Evolutionary conservation across 2,329 filamentous ascomycete species (phyloP), one percentile per base, ranked within the genome.

Genomic region (Cladophialophora bantiana): DNA sequence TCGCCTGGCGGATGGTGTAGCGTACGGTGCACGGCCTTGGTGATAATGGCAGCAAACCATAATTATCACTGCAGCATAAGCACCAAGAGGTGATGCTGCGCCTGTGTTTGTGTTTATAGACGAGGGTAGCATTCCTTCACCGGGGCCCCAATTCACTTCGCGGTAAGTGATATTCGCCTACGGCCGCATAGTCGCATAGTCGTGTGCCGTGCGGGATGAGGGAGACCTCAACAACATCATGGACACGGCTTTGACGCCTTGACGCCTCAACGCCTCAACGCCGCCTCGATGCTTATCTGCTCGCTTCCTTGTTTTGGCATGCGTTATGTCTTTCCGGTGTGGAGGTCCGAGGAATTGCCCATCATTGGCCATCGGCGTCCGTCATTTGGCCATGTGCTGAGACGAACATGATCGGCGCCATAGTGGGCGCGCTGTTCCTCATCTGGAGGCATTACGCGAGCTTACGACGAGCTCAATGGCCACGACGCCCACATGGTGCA

Each of bases 361-460:
- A 3, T 26, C 26, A 26, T 2, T 26, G 26, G 2, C 26, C 26
- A 26, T 26, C 26, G 26, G 26, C 3, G 26, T 26, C 26, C 26
- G 26, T 38, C 10, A 31, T 38, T 31, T 58, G 35, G 13, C 48
- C 40, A 26, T 26, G 26, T 26, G 26, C 4, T 53, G 18, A 12
- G 7, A 7, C 20, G 7, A n/a, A 42, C 1, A 31, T 34, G 31
- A 12, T 53, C 31, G 18, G 4, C 20, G 13, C 7, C n/a, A 13
- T 34, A 18, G 42, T 36, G 48, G 26, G 1, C 13, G n/a, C 20
- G 20, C 62, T 65, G 56, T 55, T 36, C 62, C 59, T 34, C 32
- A 54, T 65, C 32, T 7, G 54, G 66, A 58, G 32, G 36, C 62
- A 62, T 68, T 68, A 68, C 66, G 59, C 66, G 66, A 68, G 62